phyloP scores from a whole-genome alignment of 2,329 filamentous ascomycete genomes.

The Curvularia verruculosa region DNA sequence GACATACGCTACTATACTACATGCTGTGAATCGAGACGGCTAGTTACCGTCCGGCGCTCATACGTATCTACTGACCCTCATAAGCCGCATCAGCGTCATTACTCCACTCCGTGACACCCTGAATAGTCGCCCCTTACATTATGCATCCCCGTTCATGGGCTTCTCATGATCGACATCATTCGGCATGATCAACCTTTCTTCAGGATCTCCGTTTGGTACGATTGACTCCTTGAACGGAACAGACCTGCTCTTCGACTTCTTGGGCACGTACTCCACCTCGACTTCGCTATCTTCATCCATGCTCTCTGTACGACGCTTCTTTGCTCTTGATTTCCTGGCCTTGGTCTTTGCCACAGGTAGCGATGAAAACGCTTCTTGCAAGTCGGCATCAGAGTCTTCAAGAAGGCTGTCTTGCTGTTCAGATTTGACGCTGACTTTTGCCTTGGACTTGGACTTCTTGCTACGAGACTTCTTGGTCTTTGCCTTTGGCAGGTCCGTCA shows the following conservation, averaged over 20 bases:
- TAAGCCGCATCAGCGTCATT: not conserved
- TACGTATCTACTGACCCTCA: not conserved
- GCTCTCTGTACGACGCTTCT: conserved; percentile 16
- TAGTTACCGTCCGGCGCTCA: not conserved
- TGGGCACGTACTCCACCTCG: conserved; percentile 20
- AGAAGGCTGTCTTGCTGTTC: conserved; percentile 1
- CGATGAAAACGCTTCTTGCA: not conserved
- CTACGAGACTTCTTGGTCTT: conserved; percentile 31
- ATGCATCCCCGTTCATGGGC: not conserved
- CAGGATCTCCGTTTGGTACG: not conserved
- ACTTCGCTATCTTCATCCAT: conserved; percentile 5
- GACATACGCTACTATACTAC: not conserved
- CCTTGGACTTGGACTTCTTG: conserved; percentile 26
- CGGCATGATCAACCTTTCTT: not conserved
- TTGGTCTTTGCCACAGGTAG: not conserved
- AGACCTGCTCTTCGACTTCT: conserved; percentile 21
- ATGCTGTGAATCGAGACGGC: not conserved
- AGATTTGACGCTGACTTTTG: conserved; percentile 1
- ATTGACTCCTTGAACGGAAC: not conserved
- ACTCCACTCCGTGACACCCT: not conserved
- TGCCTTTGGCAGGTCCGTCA: conserved; percentile 27
- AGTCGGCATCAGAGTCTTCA: not conserved
- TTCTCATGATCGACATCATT: not conserved
- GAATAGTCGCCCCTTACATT: not conserved
- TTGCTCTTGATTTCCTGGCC: conserved; percentile 9